Conservation (phyloP, 208 protist genomes). For the Acanthamoeba lugdunensis region DNA sequence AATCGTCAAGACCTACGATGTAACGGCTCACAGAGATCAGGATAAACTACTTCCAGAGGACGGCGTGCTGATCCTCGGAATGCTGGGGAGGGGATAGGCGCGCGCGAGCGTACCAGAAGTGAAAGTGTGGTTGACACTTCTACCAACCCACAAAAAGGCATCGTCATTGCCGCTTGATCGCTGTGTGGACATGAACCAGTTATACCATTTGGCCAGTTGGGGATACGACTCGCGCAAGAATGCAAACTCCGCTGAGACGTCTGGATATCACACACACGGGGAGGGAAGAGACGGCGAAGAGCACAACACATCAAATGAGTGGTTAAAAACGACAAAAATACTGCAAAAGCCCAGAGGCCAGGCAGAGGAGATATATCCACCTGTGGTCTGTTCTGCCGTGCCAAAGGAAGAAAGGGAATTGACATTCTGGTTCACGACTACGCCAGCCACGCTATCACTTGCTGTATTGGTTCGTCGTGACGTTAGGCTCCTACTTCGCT, state of each 20-base stretch:
- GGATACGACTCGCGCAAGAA: conserved; percentile 79
- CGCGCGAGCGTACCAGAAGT: conserved; percentile 81
- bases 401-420: conserved; percentile 36
- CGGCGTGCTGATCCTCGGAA: neutral
- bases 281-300: neutral
- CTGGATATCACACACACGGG: neutral
- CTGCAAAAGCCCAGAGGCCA: no score
- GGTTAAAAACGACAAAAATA: neutral
- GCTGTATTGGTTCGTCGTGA: neutral
- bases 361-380: neutral
- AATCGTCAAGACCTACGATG: conserved; percentile 87
- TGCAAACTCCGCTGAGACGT: conserved; percentile 1
- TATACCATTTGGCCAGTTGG: conserved; percentile 72
- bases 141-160: conserved; percentile 86
- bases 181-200: conserved; percentile 85
- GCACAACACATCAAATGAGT: neutral
- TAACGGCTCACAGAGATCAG: neutral
- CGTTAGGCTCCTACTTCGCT: no score
- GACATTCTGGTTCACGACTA: neutral
- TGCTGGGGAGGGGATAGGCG: neutral
- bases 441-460: neutral
- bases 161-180: neutral
- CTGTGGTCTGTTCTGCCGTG: neutral
- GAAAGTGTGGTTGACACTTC: conserved; percentile 86
- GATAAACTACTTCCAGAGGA: neutral